Conservation (phyloP, 768 basidiomycete genomes). For the Mrakia hoshinonis region DNA sequence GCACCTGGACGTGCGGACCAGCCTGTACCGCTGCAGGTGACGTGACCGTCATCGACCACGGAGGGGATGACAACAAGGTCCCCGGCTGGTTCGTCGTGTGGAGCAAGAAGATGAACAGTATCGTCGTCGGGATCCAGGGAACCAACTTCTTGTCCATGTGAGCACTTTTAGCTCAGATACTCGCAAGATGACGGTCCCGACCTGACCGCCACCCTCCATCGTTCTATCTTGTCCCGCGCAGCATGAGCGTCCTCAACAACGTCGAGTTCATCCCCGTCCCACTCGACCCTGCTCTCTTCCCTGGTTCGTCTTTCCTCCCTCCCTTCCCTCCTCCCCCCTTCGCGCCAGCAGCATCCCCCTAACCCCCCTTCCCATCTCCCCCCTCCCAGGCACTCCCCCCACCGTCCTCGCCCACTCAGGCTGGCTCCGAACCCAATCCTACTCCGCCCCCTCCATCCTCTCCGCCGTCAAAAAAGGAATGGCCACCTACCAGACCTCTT, state of each 20-base stretch:
- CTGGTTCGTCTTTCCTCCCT: not conserved
- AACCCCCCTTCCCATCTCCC: not conserved
- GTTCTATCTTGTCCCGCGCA: not conserved
- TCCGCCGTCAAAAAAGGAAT: slow-evolving; percentile 6
- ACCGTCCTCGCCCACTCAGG: not conserved
- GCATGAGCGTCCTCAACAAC: not conserved
- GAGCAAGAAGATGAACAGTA: not conserved
- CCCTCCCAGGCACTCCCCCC: not conserved
- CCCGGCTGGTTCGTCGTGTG: not conserved
- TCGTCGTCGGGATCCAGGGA: slow-evolving; percentile 9
- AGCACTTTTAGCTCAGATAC: too few species aligned
- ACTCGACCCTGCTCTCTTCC: not conserved
- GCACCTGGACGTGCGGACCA: not conserved
- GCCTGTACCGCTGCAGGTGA: not conserved
- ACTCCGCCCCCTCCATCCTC: not conserved
- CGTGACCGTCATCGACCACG: not conserved
- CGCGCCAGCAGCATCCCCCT: too few species aligned
- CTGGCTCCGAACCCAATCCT: not conserved
- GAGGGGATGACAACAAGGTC: slow-evolving; percentile 2
- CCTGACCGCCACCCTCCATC: not conserved
- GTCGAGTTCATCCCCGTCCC: not conserved
- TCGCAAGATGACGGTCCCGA: not conserved
- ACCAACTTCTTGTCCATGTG: slow-evolving; percentile 2
- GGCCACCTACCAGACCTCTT: not conserved
- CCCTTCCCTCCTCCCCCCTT: too few species aligned